Evolutionary conservation across 805 yeast genomes (phyloP).

Genomic region (Metschnikowia continentalis): DNA sequence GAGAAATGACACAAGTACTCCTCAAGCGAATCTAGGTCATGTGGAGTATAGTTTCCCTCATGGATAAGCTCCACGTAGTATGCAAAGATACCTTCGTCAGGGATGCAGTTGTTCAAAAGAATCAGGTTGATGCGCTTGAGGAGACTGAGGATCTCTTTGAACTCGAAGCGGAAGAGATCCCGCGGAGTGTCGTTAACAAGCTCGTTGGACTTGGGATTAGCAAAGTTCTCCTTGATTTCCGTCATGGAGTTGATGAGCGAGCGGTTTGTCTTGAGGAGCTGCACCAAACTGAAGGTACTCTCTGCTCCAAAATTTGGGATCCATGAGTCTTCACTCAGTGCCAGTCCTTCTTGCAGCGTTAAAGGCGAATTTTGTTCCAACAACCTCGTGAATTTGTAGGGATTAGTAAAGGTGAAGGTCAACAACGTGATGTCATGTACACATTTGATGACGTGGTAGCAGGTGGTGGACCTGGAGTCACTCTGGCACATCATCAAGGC

Average conservation of each 20-base stretch:
- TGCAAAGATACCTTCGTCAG: conserved; percentile 27
- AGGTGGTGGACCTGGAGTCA: conserved; percentile 5
- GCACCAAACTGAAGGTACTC: not conserved
- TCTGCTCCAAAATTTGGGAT: not conserved
- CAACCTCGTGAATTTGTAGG: conserved; percentile 11
- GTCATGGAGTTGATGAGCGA: conserved; percentile 3
- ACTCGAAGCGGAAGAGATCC: conserved; percentile 7
- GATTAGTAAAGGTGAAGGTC: conserved; percentile 14
- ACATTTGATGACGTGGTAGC: conserved; percentile 12
- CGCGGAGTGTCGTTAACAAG: conserved; percentile 11
- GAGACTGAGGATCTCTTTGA: conserved; percentile 6
- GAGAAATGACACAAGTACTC: conserved; percentile 15
- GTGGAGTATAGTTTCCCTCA: conserved; percentile 3
- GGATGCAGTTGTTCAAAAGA: conserved; percentile 15
- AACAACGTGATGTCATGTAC: conserved; percentile 10
- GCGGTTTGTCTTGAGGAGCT: conserved; percentile 1
- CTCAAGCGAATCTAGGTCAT: conserved; percentile 15
- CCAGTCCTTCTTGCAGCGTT: not conserved
- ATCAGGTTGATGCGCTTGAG: conserved; percentile 11
- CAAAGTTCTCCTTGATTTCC: not conserved
- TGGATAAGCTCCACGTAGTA: conserved; percentile 26
- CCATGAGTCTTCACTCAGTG: not conserved
- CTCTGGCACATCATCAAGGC: conserved; percentile 10
- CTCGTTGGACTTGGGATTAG: not conserved
- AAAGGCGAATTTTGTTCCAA: conserved; percentile 1